phyloP scores from a whole-genome alignment of 345 rosid genomes.

The Jatropha curcas region DNA sequence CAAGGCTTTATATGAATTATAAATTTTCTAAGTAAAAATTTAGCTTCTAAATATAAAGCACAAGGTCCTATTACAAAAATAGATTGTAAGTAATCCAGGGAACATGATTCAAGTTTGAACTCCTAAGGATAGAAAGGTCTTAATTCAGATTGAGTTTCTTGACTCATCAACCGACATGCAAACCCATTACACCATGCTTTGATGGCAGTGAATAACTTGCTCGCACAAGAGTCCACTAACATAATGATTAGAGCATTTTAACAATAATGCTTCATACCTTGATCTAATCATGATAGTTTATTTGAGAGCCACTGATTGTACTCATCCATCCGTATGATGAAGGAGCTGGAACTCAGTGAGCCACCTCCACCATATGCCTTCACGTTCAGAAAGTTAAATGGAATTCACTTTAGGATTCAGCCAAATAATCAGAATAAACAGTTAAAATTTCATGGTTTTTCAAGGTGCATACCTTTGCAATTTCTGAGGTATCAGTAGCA shows the following conservation, averaged over 20 bases:
- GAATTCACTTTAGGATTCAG: background rate
- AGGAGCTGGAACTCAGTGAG: conserved; percentile 65
- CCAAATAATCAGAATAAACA: background rate
- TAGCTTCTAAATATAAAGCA: conserved; percentile 10
- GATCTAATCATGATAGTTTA: background rate
- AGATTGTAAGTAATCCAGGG: background rate
- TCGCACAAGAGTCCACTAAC: background rate
- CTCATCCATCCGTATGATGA: conserved; percentile 87
- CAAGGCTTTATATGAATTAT: background rate
- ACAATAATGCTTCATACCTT: background rate
- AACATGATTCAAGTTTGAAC: background rate
- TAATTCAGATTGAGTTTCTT: background rate
- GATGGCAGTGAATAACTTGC: background rate
- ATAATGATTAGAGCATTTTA: background rate
- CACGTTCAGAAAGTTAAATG: conserved; percentile 21
- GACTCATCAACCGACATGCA: background rate
- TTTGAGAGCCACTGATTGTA: conserved; percentile 65
- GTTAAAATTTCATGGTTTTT: background rate
- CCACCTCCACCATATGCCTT: conserved; percentile 97
- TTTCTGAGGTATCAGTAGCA: conserved; percentile 61
- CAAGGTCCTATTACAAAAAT: background rate
- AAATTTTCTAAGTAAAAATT: background rate
- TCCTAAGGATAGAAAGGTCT: background rate
- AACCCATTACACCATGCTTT: background rate
- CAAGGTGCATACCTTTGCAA: conserved; percentile 64